Evolutionary conservation across 192 early-diverging fungal species (phyloP), one percentile per base, ranked within the genome.

Genomic region (Backusella mclennaniae): DNA sequence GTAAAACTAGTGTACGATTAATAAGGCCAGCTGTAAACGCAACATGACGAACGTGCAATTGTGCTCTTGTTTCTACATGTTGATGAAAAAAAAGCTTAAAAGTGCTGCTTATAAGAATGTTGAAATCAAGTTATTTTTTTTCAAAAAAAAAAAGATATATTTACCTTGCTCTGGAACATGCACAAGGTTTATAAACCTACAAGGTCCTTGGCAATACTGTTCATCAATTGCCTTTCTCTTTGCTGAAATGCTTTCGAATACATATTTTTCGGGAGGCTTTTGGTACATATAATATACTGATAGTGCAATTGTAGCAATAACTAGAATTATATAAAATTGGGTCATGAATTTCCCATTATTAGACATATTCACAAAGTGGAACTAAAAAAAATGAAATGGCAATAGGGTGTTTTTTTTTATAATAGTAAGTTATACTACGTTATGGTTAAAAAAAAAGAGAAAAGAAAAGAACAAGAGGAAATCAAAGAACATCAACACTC

Each of bases 101-200:
- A 12, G 23, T 59, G 23, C 23, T 26, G 23, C 12, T 23, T 12
- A 59, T 26, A 12, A 59, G 12, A 23, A 21, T 59, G 6, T 14
- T 44, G 9, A 12, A 12, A 12, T 42, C 11, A 42, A 29, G 29
- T 29, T 29, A 0, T 7, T 21, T 56, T 56, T 56, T 56, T 59
- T 59, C 8, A 59, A n/a, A 19, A 1, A 19, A 23, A 11, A 26
- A 26, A 26, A 0, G 11, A 63, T 63, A 29, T 12, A 63, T 39
- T 6, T 76, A 83, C 81, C 81, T 83, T 83, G 81, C 35, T 83
- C 81, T 0, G 76, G 70, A 4, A 83, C 76, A 35, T 71, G 66
- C 1, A 83, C 29, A 19, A 78, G 81, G 7, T 79, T 31, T 15
- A 83, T 42, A 42, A 83, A 83, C 39, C 53, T 63, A 63, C 81